Evolutionary conservation across 352 stramenopile genomes (phyloP), one percentile per base, ranked within the genome.

Genomic region (Phytophthora idaei): DNA sequence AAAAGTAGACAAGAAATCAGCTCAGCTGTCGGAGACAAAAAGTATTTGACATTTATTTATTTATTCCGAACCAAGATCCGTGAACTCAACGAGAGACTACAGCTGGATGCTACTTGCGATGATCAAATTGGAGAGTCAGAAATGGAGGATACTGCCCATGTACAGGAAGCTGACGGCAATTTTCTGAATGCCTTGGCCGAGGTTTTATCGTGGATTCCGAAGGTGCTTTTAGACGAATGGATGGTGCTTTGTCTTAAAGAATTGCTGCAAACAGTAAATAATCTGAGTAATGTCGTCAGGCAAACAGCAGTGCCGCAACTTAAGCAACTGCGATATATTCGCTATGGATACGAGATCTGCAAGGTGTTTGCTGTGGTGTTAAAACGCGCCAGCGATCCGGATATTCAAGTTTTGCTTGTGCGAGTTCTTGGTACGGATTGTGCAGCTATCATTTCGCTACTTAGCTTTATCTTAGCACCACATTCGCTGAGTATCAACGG

Each of bases 201-300:
- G 7, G 57, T 82, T 29, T 77, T 89, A 9, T 71, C 64, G 10
- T 74, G 69, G 67, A 73, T 90, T 50, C 80, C 82, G 0, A 72
- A 50, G 12, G 28, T 61, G 10, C 54, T 89, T 11, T 50, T 89
- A 27, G 64, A 84, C 34, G 82, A 90, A 64, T 89, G 79, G 72
- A 61, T 88, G 9, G 67, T 87, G 10, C 12, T 88, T 12, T 80
- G 66, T 39, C 63, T 89, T 0, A 68, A 81, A 57, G 80, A 89
- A 14, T 50, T 90, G 8, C 61, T 90, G 0, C 67, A 85, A 21
- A 68, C 65, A 7, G 56, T 73, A 7, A 64, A 57, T n/a, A 59
- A 63, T 21, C 49, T 90, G 14, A 66, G 62, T 42, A 51, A 53
- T 14, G 56, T 58, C 3, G 46, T 84, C 9, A 71, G 80, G 6